Base-by-base conservation (phyloP, 495 filamentous ascomycete genomes). In the Monascus purpureus region DNA sequence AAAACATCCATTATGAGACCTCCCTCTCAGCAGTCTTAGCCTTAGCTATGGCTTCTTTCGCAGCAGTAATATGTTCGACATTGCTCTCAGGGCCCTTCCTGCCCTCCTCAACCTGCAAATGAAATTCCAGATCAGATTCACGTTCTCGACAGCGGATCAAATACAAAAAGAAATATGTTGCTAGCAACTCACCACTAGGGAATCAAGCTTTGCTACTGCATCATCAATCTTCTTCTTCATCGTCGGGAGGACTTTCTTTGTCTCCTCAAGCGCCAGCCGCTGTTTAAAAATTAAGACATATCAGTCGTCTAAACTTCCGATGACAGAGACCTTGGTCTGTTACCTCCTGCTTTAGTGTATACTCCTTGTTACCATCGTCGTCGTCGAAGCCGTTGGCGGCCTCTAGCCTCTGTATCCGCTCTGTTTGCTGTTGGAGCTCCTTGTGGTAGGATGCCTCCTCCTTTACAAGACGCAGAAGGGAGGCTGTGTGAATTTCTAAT, bases 401-500 rank as follows among this genome's bases (percentile, higher is more conserved):
- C 43, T 53, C 54, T 11, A 85, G 61, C 56, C 80, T 76, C 59
- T 72, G 55, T 24, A 95, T 67, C 25, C 78, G 75, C 36, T 64
- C 63, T 34, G 78, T 67, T 44, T 95, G 84, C 35, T 72, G 55
- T 36, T 66, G 57, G 13, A 82, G 66, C 48, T 97, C 90, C 42
- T 77, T 75, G 56, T 84, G 80, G 61, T 97, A 95, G 50, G 74
- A 85, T 20, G 67, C 63, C 48, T 94, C 84, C 53, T 97, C 90
- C 53, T 93, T 94, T 33, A 94, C 72, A 30, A 95, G 67, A 32
- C 88, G 83, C 42, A 71, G 60, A 43, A 95, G 66, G 13, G 77
- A 70, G 28, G 73, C 72, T 12, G 80, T 86, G 29, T 71, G 66
- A 41, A 90, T 83, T 28, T 71, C 59, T 36, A 93, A 67, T 41